Evolutionary conservation across 225 moss, liverwort and hornwort species (phyloP), one percentile per base, ranked within the genome.

Genomic region (Ulota crispa): DNA sequence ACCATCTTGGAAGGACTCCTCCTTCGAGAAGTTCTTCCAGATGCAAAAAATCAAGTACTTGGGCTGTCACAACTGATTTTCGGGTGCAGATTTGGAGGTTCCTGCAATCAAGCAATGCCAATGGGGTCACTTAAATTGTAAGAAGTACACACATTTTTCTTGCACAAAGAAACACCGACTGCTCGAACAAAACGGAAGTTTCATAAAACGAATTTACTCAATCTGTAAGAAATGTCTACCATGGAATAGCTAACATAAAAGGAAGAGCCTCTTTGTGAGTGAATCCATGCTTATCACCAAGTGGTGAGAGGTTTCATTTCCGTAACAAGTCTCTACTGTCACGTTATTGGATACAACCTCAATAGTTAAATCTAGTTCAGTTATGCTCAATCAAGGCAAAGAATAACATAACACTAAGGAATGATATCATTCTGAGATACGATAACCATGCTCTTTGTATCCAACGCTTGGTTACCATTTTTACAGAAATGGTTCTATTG

Each of bases 41-140:
- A 45, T 30, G 45, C 24, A 34, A 68, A 55, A 55, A 23, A 55
- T 0, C 11, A 81, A 18, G 12, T 16, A 23, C 2, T 4, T 18
- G 20, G 30, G 52, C 43, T 54, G 4, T 79, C 19, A 82, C 64
- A 69, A 6, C 13, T 79, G 75, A 55, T 79, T 47, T 27, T 56
- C 45, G 2, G 34, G 28, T 53, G 61, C 36, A 0, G 61, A n/a
- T 36, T 37, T 5, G 13, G 74, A 63, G 63, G 23, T 45, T 56
- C 56, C 79, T 86, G 13, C 67, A 78, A 74, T 69, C 41, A 72
- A 77, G 57, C 47, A 76, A 45, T 16, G 9, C 23, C 4, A 9
- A 30, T 47, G 30, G 32, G 28, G 32, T 67, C 61, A 77, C 6
- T 47, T 62, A 8, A 75, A 32, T 7, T n/a, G 56, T 20, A 76